Evolutionary conservation across 345 rosid species (phyloP).

Genomic region (Populus tremula): DNA sequence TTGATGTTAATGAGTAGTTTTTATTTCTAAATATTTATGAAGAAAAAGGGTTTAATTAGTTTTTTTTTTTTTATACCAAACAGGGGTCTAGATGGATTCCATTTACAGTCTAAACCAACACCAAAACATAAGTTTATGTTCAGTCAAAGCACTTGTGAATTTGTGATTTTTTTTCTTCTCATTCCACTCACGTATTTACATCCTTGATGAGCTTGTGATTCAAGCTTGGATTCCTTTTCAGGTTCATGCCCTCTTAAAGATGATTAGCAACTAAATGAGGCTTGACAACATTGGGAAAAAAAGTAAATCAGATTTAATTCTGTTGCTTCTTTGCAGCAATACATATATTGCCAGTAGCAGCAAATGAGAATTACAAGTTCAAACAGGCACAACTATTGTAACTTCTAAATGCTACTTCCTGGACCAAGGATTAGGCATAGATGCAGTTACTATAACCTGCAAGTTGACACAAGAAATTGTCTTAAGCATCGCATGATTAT

Average conservation of each 20-base stretch:
- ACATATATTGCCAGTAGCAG: background rate
- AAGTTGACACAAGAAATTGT: conserved; percentile 58
- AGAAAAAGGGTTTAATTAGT: too few species aligned
- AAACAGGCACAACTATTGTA: background rate
- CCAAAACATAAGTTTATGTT: background rate
- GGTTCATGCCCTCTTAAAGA: too few species aligned
- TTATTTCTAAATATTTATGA: too few species aligned
- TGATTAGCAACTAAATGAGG: background rate
- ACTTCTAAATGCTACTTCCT: background rate
- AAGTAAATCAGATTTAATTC: background rate
- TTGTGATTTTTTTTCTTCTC: background rate
- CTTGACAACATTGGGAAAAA: background rate
- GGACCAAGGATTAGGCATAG: conserved; percentile 3
- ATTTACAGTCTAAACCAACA: too few species aligned
- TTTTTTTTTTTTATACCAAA: too few species aligned
- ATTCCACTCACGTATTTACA: too few species aligned
- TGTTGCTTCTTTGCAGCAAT: background rate
- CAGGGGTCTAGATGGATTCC: too few species aligned
- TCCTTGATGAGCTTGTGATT: background rate
- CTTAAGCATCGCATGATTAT: background rate
- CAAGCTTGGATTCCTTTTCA: background rate
- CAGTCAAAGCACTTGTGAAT: background rate
- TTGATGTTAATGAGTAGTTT: too few species aligned
- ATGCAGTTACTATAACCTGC: conserved; percentile 20
- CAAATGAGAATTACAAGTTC: too few species aligned